Evolutionary conservation across 2,329 filamentous ascomycete species (phyloP).

Genomic region (Emergomyces orientalis): DNA sequence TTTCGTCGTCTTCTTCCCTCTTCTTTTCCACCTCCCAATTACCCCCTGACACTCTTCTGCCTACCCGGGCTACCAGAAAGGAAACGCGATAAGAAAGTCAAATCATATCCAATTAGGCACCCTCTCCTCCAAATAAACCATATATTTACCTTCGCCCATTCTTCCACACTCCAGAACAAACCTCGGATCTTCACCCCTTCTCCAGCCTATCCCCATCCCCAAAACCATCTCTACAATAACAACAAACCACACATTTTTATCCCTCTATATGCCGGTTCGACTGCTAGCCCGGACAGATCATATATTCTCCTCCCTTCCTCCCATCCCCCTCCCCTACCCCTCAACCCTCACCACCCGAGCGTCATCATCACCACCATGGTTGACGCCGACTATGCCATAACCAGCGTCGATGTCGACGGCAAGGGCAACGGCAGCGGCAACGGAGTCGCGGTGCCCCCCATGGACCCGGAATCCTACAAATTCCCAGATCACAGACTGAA

Average conservation of each 20-base stretch:
- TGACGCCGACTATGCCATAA: conserved; percentile 2
- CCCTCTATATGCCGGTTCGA: neutral
- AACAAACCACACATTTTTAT: neutral
- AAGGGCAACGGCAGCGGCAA: neutral
- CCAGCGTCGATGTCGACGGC: neutral
- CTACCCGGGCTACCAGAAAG: neutral
- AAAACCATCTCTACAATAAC: neutral
- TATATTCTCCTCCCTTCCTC: neutral
- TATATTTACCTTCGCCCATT: neutral
- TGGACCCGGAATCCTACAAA: conserved; percentile 32
- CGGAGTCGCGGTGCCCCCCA: neutral
- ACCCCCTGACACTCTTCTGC: neutral
- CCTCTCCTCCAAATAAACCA: neutral
- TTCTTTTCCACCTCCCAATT: neutral
- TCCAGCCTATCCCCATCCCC: neutral
- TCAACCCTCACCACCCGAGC: neutral
- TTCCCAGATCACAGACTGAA: conserved; percentile 40
- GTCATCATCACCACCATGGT: neutral
- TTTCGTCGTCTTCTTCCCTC: neutral
- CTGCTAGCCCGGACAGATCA: neutral
- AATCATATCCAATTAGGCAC: neutral
- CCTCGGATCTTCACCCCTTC: neutral
- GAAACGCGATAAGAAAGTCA: neutral
- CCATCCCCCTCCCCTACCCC: neutral
- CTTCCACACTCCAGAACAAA: neutral